phyloP scores from a whole-genome alignment of 1,284 basidiomycete species.

The Pulveroboletus sp. region DNA sequence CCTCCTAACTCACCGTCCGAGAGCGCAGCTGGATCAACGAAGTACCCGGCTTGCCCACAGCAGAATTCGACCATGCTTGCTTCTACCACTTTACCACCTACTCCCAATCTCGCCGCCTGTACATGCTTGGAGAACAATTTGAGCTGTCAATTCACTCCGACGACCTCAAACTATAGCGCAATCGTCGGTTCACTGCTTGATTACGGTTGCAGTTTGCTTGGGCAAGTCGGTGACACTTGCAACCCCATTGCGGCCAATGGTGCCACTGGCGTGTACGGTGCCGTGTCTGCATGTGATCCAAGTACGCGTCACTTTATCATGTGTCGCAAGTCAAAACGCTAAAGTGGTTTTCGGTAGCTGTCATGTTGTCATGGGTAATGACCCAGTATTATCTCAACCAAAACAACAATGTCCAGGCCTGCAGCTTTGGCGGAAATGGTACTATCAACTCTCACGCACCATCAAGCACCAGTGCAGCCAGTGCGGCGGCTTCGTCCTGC shows the following conservation, averaged over 20 bases:
- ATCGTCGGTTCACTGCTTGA: slow-evolving; percentile 72
- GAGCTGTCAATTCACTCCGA: slow-evolving; percentile 70
- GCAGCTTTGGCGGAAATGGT: slow-evolving; percentile 82
- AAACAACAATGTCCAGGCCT: slow-evolving; percentile 59
- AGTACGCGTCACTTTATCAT: slow-evolving; percentile 45
- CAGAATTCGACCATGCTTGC: slow-evolving; percentile 63
- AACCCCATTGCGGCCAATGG: slow-evolving; percentile 74
- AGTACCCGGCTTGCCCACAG: slow-evolving; percentile 67
- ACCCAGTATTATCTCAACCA: slow-evolving; percentile 74
- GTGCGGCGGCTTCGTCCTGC: slow-evolving; percentile 69
- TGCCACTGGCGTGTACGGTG: slow-evolving; percentile 72
- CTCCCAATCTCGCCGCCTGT: slow-evolving; percentile 81
- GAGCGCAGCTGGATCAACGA: slow-evolving; percentile 51
- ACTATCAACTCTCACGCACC: slow-evolving; percentile 67
- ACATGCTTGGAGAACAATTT: slow-evolving; percentile 69
- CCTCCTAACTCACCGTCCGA: slow-evolving; percentile 67
- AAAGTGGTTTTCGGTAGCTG: slow-evolving; percentile 42
- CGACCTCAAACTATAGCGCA: slow-evolving; percentile 61
- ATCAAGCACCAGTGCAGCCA: slow-evolving; percentile 53
- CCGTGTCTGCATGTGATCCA: slow-evolving; percentile 73
- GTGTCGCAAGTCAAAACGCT: slow-evolving; percentile 4
- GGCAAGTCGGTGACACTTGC: slow-evolving; percentile 62
- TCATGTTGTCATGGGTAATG: slow-evolving; percentile 85
- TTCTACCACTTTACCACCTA: slow-evolving; percentile 74
- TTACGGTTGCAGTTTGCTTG: slow-evolving; percentile 72